Conservation (phyloP, 2,329 filamentous ascomycete species). For the Aureobasidium pullulans region DNA sequence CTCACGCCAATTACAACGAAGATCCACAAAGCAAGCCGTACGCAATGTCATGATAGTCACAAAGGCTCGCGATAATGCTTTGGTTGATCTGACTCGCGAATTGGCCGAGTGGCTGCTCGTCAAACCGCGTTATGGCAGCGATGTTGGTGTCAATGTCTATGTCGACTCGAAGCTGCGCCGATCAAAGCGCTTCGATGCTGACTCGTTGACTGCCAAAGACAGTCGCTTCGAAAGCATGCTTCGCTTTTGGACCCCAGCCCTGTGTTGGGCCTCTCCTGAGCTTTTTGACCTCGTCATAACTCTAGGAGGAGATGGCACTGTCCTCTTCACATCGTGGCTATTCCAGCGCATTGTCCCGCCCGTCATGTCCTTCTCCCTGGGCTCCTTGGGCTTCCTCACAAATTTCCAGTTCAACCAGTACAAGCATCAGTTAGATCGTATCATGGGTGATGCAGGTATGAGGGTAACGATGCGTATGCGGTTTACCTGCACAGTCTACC, state of each 20-base stretch:
- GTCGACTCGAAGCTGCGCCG: constrained; percentile 91
- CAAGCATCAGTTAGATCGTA: constrained; percentile 73
- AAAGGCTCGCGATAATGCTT: constrained; percentile 89
- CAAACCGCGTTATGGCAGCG: constrained; percentile 81
- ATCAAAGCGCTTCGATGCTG: constrained; percentile 79
- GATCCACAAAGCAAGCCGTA: constrained; percentile 86
- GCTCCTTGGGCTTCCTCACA: constrained; percentile 80
- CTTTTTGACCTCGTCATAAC: constrained; percentile 92
- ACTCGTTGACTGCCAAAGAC: constrained; percentile 65
- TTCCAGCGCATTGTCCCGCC: constrained; percentile 84
- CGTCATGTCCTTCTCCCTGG: constrained; percentile 75
- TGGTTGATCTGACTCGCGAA: constrained; percentile 83
- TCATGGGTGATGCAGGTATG: constrained; percentile 95
- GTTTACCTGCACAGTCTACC: constrained; percentile 96
- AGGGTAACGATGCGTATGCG: constrained; percentile 96
- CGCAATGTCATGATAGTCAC: constrained; percentile 97
- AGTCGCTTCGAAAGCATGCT: constrained; percentile 75
- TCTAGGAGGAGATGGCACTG: constrained; percentile 78
- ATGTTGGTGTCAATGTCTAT: constrained; percentile 91
- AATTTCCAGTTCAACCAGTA: constrained; percentile 84
- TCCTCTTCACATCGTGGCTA: constrained; percentile 84
- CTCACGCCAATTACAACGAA: constrained; percentile 85
- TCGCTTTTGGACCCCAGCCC: constrained; percentile 90
- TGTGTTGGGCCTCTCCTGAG: constrained; percentile 90
- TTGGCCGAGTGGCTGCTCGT: constrained; percentile 79